Evolutionary conservation across 352 stramenopile species (phyloP), one percentile per base, ranked within the genome.

Genomic region (Phytophthora idaei): DNA sequence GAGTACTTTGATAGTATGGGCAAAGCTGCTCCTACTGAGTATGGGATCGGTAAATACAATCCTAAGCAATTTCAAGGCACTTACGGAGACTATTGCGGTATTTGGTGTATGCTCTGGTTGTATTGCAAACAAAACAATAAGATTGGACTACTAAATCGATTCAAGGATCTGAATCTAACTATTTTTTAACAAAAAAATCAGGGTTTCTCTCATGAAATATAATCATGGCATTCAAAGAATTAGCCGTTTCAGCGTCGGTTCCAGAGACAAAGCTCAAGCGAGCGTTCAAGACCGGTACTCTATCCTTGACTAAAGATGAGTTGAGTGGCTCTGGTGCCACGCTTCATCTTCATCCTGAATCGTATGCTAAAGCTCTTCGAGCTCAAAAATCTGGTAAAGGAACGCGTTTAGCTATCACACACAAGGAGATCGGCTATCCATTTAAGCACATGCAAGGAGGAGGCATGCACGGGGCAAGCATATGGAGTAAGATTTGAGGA

Each of bases 331-430:
- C 6, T 15, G 53, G 53, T 15, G 28, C 27, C 14, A 41, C n/a
- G 11, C 25, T 34, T 2, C 53, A 60, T 42, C 28, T 60, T 42
- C 53, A 60, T 27, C 53, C 53, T 7, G 32, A 46, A 46, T 56
- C 49, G 1, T 39, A 39, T 39, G 5, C 7, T 9, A 39, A 39
- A 12, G 34, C 34, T 4, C 34, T 12, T 12, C 7, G 9, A 12
- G 34, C 34, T 14, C 3, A 12, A 6, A 39, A 39, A 39, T 3
- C 34, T 14, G 34, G 34, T 39, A 9, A 12, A 39, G 34, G 34
- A 9, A 12, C 17, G 17, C 17, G 17, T 21, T 34, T 34, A 34
- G 7, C 29, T 34, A 34, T 34, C 7, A 34, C 29, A 8, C 29
- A 34, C 7, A 34, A 34, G 2, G 29, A 34, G 29, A 34, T 34